Base-by-base conservation (phyloP, 495 filamentous ascomycete species). In the Melanomma pulvis-pyrius region DNA sequence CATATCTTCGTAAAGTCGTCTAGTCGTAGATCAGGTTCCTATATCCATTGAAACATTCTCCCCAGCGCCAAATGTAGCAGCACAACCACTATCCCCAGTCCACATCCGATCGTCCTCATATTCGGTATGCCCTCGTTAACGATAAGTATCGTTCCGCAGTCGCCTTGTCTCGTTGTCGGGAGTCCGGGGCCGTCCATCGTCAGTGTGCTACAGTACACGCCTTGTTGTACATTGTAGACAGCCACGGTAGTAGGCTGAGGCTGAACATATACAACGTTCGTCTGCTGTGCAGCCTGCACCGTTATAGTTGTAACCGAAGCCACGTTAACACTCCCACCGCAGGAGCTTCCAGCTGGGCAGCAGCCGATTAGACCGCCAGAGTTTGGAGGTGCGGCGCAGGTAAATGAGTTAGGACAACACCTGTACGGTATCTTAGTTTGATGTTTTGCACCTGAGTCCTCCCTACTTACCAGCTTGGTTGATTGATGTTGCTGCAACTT, bases 331-430 rank as follows among this genome's bases (percentile, higher is more conserved):
- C 19, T 66, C 30, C 74, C 76, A 44, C 53, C 53, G 59, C 75
- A 78, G 26, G 61, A 54, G 29, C 51, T 59, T 28, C 75, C 74
- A n/a, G 44, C 24, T 4, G 74, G 76, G 65, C 76, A 79, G 65
- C 76, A 79, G 54, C 73, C 76, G 32, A 77, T 72, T 28, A 71
- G 15, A 29, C 69, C 63, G 29, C 49, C 59, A 0, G 66, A 59
- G 47, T 52, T 59, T 32, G 67, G 28, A 22, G 68, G 50, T 54
- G 62, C 55, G 53, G 65, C 61, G 65, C 76, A 79, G 44, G 52
- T 68, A 62, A 75, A 74, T 49, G 51, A 30, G 17, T 56, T 55
- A 0, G 76, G 74, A 64, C 76, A 79, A 65, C 76, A 78, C 74
- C 74, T 76, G 58, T 17, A 57, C 1, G 32, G 12, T 9, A 19